Conservation (phyloP, 2,329 filamentous ascomycete species). For the Alternaria sp. region DNA sequence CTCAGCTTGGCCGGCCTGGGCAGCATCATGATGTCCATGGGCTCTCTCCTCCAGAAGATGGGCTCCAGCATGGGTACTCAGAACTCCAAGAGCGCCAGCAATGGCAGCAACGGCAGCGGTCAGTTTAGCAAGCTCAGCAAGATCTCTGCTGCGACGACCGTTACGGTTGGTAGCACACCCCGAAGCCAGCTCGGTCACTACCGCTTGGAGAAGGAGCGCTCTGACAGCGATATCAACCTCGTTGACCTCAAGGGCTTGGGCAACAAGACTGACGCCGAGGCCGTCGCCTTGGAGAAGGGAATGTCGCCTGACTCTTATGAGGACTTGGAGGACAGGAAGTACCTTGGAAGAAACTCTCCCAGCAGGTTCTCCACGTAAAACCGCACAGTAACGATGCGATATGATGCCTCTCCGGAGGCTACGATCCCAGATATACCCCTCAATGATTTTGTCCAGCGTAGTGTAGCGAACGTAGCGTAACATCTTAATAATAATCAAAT, state of each 20-base stretch:
- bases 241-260: conserved; percentile 7
- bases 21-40: conserved; percentile 1
- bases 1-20: conserved; percentile 2
- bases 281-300: neutral
- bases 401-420: neutral
- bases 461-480: neutral
- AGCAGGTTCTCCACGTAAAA: neutral
- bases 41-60: conserved; percentile 6
- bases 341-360: neutral
- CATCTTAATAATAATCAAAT: neutral
- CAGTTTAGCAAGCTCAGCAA: conserved; percentile 6
- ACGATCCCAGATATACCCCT: neutral
- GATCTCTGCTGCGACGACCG: neutral
- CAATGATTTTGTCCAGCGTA: neutral
- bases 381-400: neutral
- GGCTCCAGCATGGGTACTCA: conserved; percentile 8
- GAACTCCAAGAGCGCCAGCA: neutral
- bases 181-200: neutral
- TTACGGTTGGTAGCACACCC: neutral
- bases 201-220: neutral
- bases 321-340: neutral
- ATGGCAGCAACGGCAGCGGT: neutral
- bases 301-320: neutral
- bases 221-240: conserved; percentile 7
- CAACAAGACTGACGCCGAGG: neutral